These are phyloP conservation scores for Tolypocladium pustulatum DNA, from an alignment of 2,329 filamentous ascomycete species.

Conservation along the genomic window DNA sequence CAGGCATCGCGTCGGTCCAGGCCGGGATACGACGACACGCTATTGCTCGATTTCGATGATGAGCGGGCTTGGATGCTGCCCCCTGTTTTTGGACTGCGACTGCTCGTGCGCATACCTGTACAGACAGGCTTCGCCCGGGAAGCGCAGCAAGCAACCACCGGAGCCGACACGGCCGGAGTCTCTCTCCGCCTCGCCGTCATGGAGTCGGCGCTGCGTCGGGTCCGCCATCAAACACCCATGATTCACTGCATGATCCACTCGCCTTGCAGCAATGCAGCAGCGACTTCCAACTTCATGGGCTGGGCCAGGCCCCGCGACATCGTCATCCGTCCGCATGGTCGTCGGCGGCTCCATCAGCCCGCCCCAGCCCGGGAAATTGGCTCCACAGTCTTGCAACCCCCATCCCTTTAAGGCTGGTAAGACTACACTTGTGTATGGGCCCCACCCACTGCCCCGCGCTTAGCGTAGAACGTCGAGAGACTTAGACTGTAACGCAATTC, in stretches of 20 bases:
- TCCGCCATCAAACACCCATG: background rate
- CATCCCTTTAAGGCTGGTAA: too few species aligned
- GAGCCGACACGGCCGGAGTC: background rate
- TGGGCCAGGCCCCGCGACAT: background rate
- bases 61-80: background rate
- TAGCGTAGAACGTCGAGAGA: too few species aligned
- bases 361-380: conserved; percentile 12
- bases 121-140: background rate
- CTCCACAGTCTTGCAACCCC: conserved; percentile 1
- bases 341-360: conserved; percentile 5
- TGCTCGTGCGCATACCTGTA: background rate
- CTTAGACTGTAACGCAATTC: too few species aligned
- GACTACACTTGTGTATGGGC: too few species aligned
- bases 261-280: background rate
- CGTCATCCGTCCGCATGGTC: conserved; percentile 4
- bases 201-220: background rate
- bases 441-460: too few species aligned
- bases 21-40: background rate
- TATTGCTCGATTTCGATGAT: background rate
- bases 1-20: background rate
- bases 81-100: background rate
- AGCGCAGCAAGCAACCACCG: too few species aligned
- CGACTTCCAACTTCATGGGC: background rate
- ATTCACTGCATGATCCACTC: background rate
- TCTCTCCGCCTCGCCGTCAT: background rate